phyloP scores from a whole-genome alignment of 1,284 basidiomycete genomes.

The Cutaneotrichosporon dermatis region DNA sequence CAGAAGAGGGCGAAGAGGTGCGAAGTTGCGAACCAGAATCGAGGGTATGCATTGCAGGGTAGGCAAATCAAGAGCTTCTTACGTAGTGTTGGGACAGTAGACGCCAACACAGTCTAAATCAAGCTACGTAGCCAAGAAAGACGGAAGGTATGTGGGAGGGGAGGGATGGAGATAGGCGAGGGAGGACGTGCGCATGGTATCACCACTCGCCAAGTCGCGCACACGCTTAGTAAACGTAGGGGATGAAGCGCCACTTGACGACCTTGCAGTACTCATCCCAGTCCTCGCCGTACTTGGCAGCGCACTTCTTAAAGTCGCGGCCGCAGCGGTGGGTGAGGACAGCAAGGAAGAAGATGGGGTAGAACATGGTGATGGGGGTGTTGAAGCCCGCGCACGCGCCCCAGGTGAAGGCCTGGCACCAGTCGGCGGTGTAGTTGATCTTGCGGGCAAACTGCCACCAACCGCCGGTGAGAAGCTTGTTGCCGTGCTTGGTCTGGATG shows the following conservation, averaged over 20 bases:
- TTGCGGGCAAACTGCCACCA: constrained; percentile 75
- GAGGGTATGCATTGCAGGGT: neutral
- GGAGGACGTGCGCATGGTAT: too few species aligned
- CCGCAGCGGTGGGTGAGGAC: constrained; percentile 82
- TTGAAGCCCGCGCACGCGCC: constrained; percentile 76
- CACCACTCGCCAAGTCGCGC: too few species aligned
- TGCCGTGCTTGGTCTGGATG: constrained; percentile 89
- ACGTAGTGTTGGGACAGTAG: too few species aligned
- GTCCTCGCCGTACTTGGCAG: constrained; percentile 89
- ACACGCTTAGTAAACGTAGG: constrained; percentile 52
- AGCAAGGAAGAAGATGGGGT: constrained; percentile 85
- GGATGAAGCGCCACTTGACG: constrained; percentile 87
- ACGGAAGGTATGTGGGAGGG: too few species aligned
- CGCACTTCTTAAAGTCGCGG: constrained; percentile 90
- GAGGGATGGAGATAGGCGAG: too few species aligned
- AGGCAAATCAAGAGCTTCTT: too few species aligned
- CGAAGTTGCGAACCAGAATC: neutral
- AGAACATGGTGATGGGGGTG: constrained; percentile 89
- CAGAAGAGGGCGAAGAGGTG: too few species aligned
- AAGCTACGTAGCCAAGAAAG: too few species aligned
- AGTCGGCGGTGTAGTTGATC: constrained; percentile 49
- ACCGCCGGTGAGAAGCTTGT: constrained; percentile 53
- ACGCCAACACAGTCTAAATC: too few species aligned
- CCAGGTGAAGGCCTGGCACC: constrained; percentile 79
- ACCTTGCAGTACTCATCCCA: constrained; percentile 82